Base-by-base conservation (phyloP, 202 grass and related monocot genomes). In the Carex arenaria region DNA sequence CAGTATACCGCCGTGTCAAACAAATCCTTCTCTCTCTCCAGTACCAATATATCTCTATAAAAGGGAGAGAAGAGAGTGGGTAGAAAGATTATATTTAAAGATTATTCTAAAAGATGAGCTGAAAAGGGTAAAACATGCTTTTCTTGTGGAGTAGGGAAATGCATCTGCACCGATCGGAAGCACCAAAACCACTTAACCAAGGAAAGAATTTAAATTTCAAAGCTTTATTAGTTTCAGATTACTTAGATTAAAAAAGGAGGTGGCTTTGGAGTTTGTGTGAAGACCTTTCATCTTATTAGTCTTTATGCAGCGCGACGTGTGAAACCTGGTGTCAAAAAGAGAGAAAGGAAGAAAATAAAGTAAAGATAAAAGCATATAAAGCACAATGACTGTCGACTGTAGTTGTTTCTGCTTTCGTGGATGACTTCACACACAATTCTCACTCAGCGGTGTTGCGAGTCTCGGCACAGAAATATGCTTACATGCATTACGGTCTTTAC, bases 141-240 rank as follows among this genome's bases (percentile, higher is more conserved):
- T 95, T 81, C 93, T 89, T 95, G 89, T 59, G 59, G 83, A 85
- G 81, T 72, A 87, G 89, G 90, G 88, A 95, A 95, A 85, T 83
- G 80, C 56, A 87, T 83, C 72, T 74, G 80, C 42, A 80, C 52
- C 62, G 60, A 45, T 72, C 10, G 55, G 55, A 30, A 54, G 64
- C 61, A 89, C 85, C 82, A 83, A 90, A 90, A 80, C 91, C 81
- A 62, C 67, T 67, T 14, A 61, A 56, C 38, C 79, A 92, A 93
- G 90, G 67, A 95, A 95, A 36, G 87, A 88, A 93, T 86, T 73
- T 81, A 87, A 49, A 67, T 26, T 13, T 10, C 34, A 71, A 10
- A 68, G 42, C 20, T 52, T 79, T 30, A 57, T 38, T 11, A 68
- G 69, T 31, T 61, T 60, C 28, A 70, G 31, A 83, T 15, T 15